A percentile compares a stretch with the other conserved stretches of the same genome.
Conservation (phyloP, 371 early-diverging fungal species). For the Mucor sp. region DNA sequence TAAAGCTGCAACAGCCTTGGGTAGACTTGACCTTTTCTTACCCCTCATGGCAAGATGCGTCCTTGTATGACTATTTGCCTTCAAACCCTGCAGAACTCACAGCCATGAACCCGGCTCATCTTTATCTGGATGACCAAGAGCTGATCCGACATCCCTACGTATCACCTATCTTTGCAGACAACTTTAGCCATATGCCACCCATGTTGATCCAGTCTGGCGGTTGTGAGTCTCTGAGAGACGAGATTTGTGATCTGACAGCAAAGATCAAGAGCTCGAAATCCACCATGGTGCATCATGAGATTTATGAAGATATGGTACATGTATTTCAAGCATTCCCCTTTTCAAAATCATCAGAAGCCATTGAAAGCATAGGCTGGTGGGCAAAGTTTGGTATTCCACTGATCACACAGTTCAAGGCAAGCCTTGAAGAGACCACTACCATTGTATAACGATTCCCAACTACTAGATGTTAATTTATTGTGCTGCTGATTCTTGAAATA, state of each 20-base stretch:
- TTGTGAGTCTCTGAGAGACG: conserved; percentile 63
- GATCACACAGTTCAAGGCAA: conserved; percentile 26
- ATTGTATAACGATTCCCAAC: not conserved
- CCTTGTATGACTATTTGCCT: conserved; percentile 36
- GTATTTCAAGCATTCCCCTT: conserved; percentile 62
- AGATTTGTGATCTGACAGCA: conserved; percentile 35
- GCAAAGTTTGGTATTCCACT: conserved; percentile 29
- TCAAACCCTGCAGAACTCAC: conserved; percentile 22
- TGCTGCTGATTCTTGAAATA: no score
- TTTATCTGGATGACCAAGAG: conserved; percentile 33
- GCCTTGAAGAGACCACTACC: not conserved
- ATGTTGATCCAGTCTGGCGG: conserved; percentile 62
- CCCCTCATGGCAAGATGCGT: conserved; percentile 35
- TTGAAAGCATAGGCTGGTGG: conserved; percentile 49
- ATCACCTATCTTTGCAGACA: conserved; percentile 44
- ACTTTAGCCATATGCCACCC: conserved; percentile 54
- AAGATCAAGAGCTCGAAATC: conserved; percentile 31
- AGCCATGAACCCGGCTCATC: conserved; percentile 30
- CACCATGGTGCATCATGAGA: conserved; percentile 38
- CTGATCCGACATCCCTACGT: conserved; percentile 44
- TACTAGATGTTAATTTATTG: no score
- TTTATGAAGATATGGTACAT: conserved; percentile 58
- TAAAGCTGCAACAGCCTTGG: conserved; percentile 40
- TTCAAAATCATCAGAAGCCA: conserved; percentile 45
- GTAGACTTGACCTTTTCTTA: conserved; percentile 44